Evolutionary conservation across 129 eudicot species (phyloP).

Genomic region (Lonicera japonica): DNA sequence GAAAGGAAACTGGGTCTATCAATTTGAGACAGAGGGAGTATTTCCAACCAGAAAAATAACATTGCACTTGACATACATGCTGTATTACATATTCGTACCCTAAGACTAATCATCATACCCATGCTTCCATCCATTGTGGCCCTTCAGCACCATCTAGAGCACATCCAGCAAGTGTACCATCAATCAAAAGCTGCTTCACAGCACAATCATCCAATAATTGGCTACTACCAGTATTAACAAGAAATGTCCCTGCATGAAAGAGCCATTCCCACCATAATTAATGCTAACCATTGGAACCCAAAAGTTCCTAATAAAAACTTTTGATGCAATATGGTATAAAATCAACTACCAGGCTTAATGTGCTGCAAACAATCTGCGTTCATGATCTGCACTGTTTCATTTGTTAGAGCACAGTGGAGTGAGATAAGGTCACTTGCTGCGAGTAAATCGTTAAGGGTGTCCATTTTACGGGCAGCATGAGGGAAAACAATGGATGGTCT

Average conservation of each 20-base stretch:
- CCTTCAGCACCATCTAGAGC: constrained; percentile 99
- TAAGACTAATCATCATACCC: constrained; percentile 79
- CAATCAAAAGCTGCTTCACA: constrained; percentile 94
- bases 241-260: constrained; percentile 72
- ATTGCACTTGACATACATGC: constrained; percentile 12
- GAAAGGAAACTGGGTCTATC: too few species aligned
- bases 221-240: constrained; percentile 96
- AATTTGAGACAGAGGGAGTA: too few species aligned
- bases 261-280: constrained; percentile 8
- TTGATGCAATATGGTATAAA: neutral
- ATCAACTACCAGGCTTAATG: constrained; percentile 75
- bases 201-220: constrained; percentile 99
- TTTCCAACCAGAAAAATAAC: neutral
- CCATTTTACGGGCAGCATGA: constrained; percentile 98
- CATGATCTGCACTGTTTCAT: constrained; percentile 87
- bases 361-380: constrained; percentile 95
- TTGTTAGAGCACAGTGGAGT: constrained; percentile 86
- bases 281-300: constrained; percentile 3
- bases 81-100: constrained; percentile 35
- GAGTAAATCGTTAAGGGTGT: constrained; percentile 91
- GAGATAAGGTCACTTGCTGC: constrained; percentile 99
- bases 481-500: constrained; percentile 59
- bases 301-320: constrained; percentile 2
- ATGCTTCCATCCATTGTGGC: constrained; percentile 99
- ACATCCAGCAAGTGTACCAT: constrained; percentile 95